These are phyloP conservation scores for Phytophthora pisi DNA, from an alignment of 352 stramenopile species.

Conservation along the genomic window DNA sequence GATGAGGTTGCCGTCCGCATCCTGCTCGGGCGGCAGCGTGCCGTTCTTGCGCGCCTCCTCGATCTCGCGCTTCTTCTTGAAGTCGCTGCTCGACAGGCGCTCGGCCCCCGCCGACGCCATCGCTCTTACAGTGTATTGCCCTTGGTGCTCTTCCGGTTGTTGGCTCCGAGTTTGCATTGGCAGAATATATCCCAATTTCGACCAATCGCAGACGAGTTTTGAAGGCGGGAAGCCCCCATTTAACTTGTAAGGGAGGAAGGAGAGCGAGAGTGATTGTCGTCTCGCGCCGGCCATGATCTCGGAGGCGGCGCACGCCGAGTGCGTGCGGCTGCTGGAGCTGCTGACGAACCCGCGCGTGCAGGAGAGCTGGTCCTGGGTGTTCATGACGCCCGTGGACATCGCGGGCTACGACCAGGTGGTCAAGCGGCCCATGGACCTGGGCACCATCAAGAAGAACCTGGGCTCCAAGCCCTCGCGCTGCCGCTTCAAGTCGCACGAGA, in stretches of 20 bases:
- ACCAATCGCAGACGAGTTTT: background rate
- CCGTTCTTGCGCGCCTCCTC: conserved; percentile 91
- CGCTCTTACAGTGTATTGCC: background rate
- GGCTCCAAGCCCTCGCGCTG: conserved; percentile 82
- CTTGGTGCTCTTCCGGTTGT: background rate
- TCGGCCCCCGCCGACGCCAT: conserved; percentile 74
- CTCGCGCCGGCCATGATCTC: conserved; percentile 60
- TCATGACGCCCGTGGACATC: conserved; percentile 80
- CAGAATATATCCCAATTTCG: background rate
- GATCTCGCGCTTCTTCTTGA: conserved; percentile 90
- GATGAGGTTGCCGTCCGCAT: conserved; percentile 96
- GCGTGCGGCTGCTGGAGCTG: conserved; percentile 78
- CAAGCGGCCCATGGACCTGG: conserved; percentile 86
- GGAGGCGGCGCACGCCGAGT: conserved; percentile 74
- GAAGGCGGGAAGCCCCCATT: background rate
- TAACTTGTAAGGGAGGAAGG: conserved; percentile 7
- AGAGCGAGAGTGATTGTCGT: conserved; percentile 24
- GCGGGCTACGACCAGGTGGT: conserved; percentile 75
- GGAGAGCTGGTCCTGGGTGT: conserved; percentile 89
- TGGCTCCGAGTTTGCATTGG: background rate
- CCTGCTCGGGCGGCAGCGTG: conserved; percentile 85
- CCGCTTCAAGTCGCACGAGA: conserved; percentile 85
- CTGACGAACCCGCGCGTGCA: conserved; percentile 83
- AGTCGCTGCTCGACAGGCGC: conserved; percentile 78
- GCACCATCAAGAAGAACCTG: conserved; percentile 76